Evolutionary conservation across 331 rosid species (phyloP).

Genomic region (Malus hybrid): DNA sequence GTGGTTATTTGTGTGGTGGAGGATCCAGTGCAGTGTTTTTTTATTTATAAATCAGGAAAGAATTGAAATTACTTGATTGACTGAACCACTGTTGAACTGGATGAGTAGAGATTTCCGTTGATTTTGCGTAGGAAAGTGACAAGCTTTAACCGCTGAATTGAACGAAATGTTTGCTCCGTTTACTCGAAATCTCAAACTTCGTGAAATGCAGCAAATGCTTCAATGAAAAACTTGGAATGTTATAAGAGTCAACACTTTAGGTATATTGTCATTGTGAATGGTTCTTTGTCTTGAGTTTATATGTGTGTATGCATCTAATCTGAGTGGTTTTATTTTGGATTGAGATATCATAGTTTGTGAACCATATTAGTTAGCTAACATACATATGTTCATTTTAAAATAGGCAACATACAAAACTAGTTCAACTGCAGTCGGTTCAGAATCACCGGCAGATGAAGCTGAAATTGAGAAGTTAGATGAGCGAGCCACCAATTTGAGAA

Average conservation of each 20-base stretch:
- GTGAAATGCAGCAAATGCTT: background rate
- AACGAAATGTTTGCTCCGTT: background rate
- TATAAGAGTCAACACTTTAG: background rate
- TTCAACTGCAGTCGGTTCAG: slow-evolving; percentile 36
- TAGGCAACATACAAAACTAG: slow-evolving; percentile 52
- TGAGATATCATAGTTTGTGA: background rate
- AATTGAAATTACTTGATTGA: background rate
- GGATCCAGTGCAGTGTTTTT: background rate
- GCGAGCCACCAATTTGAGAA: slow-evolving; percentile 53
- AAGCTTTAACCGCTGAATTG: background rate
- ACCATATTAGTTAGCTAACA: background rate
- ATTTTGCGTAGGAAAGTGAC: background rate
- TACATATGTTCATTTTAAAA: background rate
- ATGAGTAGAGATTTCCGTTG: background rate
- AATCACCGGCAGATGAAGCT: slow-evolving; percentile 39
- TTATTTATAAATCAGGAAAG: background rate
- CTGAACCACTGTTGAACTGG: background rate
- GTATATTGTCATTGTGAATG: background rate
- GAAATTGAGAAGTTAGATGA: slow-evolving; percentile 77
- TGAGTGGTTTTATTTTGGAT: background rate
- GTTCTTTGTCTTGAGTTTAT: background rate
- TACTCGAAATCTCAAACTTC: background rate
- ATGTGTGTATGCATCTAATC: background rate
- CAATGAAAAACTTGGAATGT: background rate
- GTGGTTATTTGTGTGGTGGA: background rate